Conservation (phyloP, 106 monocot genomes). For the Agapanthus africanus region DNA sequence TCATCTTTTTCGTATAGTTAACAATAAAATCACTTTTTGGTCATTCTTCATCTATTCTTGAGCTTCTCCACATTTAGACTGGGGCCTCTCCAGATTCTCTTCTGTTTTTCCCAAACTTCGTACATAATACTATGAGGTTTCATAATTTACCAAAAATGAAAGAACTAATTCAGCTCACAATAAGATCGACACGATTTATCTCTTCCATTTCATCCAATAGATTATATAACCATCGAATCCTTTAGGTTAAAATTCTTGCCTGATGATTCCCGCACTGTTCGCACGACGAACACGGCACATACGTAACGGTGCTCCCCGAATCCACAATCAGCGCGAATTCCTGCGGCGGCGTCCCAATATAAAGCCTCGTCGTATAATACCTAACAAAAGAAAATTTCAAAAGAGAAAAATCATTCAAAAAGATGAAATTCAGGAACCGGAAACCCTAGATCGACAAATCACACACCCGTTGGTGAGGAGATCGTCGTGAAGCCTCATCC, state of each 20-base stretch:
- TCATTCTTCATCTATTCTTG: background rate
- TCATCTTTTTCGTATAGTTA: too few species aligned
- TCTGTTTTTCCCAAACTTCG: background rate
- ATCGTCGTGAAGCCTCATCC: constrained; percentile 63
- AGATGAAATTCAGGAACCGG: background rate
- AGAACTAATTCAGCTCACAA: too few species aligned
- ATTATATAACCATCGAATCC: background rate
- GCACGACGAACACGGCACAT: constrained; percentile 66
- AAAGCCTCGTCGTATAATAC: constrained; percentile 64
- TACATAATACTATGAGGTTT: too few species aligned
- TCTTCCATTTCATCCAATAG: background rate
- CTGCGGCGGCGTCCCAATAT: constrained; percentile 66
- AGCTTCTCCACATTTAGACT: background rate
- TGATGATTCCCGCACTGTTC: constrained; percentile 69
- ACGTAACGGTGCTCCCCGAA: constrained; percentile 72
- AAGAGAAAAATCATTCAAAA: background rate
- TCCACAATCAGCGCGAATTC: constrained; percentile 72
- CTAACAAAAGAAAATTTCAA: constrained; percentile 16
- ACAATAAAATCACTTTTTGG: too few species aligned
- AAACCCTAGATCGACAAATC: background rate
- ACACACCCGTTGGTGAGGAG: constrained; percentile 63
- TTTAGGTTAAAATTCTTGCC: constrained; percentile 14
- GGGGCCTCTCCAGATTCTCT: too few species aligned
- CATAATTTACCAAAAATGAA: too few species aligned
- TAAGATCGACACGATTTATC: too few species aligned